A percentile compares a stretch with the other conserved stretches of the same genome.
Conservation (phyloP, 1,139 yeast species). For the Taphrina communis region DNA sequence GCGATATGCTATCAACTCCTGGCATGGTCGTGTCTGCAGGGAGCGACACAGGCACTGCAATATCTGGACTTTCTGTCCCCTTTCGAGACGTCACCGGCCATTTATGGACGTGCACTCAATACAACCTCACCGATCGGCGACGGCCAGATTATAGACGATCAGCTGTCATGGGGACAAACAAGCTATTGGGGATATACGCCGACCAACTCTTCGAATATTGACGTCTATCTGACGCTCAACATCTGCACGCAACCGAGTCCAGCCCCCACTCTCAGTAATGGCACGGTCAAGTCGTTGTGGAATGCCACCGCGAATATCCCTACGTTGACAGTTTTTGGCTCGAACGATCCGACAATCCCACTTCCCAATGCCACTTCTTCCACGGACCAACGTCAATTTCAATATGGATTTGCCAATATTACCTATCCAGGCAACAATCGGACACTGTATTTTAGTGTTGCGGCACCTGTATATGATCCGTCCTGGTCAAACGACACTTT, state of each 20-base stretch:
- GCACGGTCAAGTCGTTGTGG: slow-evolving; percentile 8
- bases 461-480: slow-evolving; percentile 18
- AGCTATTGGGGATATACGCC: slow-evolving; percentile 25
- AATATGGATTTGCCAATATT: slow-evolving; percentile 33
- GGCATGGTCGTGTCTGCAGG: slow-evolving; percentile 3
- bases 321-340: slow-evolving; percentile 11
- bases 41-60: background rate
- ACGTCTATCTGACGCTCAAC: slow-evolving; percentile 32
- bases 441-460: slow-evolving; percentile 14
- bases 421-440: slow-evolving; percentile 7
- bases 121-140: slow-evolving; percentile 28
- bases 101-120: slow-evolving; percentile 22
- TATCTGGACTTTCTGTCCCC: slow-evolving; percentile 1
- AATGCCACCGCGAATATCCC: background rate
- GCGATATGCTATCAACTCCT: slow-evolving; percentile 2
- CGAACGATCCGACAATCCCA: slow-evolving; percentile 13
- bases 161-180: slow-evolving; percentile 26
- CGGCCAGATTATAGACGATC: slow-evolving; percentile 25
- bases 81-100: slow-evolving; percentile 6
- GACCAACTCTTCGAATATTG: background rate
- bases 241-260: slow-evolving; percentile 38
- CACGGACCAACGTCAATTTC: slow-evolving; percentile 9
- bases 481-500: slow-evolving; percentile 29
- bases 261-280: slow-evolving; percentile 2
- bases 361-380: slow-evolving; percentile 28